Base-by-base conservation (phyloP, 257 asterid genomes). In the Cruciata laevipes region DNA sequence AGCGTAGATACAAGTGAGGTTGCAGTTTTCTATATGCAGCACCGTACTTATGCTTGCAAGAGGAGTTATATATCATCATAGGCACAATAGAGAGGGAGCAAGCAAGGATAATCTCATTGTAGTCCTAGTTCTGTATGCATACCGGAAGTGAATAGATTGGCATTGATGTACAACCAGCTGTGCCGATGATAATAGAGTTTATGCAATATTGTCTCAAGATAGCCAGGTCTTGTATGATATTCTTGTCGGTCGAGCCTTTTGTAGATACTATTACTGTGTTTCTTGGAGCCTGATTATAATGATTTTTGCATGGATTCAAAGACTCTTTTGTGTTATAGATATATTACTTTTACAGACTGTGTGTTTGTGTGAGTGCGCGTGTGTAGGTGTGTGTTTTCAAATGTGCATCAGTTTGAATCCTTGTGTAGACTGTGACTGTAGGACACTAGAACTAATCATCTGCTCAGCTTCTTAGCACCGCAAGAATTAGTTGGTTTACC, bases 1-100 rank as follows among this genome's bases (percentile, higher is more conserved):
- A 94, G 83, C 84, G 99, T 69, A 81, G 99, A 79, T 73, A 65
- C 82, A 84, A 84, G 75, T 94, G 83, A 93, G 30, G 2, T 20
- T 6, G 31, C 21, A 14, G 21, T 57, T 27, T 65, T 49, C 18
- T 21, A 0, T 30, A 11, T 38, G 14, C 24, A 55, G 38, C 71
- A 38, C 23, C 69, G 27, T 20, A 3, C 38, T 25, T 40, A 27
- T 60, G 20, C 14, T 21, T 2, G 5, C 56, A 25, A 9, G 11
- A 14, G 55, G 55, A 47, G 55, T 38, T 38, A 13, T 47, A 47
- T 47, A 14, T 47, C 55, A 47, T 47, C 32, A 3, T 51, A 31
- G 37, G 13, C 35, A n/a, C 33, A 13, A 30, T 12, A 6, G 60
- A 44, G 40, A 24, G 59, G 38, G 47, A 68, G 52, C 42, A 57